Percentiles rank a stretch among this genome's conserved stretches.
phyloP scores from a whole-genome alignment of 2,329 filamentous ascomycete species.

The Sarocladium brachiariae region DNA sequence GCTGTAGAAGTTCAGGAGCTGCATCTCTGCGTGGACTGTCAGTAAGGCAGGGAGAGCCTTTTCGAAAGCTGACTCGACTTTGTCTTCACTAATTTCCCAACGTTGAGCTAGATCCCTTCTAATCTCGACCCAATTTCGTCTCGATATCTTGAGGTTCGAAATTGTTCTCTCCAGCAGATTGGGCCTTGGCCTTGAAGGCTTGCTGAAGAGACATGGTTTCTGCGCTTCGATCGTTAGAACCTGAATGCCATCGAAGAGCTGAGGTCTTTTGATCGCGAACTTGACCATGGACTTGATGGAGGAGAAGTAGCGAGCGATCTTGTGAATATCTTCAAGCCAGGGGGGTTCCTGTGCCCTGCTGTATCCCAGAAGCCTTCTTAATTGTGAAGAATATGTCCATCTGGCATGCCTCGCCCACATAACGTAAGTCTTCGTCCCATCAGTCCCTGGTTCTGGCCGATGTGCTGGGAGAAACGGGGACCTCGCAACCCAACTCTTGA shows the following conservation, averaged over 20 bases:
- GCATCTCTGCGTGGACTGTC: constrained; percentile 25
- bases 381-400: not conserved
- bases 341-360: not conserved
- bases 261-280: constrained; percentile 18
- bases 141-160: not conserved
- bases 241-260: constrained; percentile 17
- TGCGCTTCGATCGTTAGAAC: constrained; percentile 14
- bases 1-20: constrained; percentile 24
- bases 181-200: too few species aligned
- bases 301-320: constrained; percentile 21
- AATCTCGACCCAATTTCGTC: not conserved
- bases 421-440: not conserved
- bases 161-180: too few species aligned
- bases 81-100: not conserved
- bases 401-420: not conserved
- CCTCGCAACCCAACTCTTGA: too few species aligned
- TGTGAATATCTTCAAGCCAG: constrained; percentile 17
- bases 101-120: not conserved
- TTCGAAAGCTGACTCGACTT: constrained; percentile 17
- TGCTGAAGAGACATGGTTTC: not conserved
- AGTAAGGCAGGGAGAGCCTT: constrained; percentile 16
- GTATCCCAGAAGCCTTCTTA: not conserved
- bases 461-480: too few species aligned
- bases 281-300: constrained; percentile 23
- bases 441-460: not conserved